Conservation (phyloP, 2,329 filamentous ascomycete genomes). For the Pseudogymnoascus sp. region DNA sequence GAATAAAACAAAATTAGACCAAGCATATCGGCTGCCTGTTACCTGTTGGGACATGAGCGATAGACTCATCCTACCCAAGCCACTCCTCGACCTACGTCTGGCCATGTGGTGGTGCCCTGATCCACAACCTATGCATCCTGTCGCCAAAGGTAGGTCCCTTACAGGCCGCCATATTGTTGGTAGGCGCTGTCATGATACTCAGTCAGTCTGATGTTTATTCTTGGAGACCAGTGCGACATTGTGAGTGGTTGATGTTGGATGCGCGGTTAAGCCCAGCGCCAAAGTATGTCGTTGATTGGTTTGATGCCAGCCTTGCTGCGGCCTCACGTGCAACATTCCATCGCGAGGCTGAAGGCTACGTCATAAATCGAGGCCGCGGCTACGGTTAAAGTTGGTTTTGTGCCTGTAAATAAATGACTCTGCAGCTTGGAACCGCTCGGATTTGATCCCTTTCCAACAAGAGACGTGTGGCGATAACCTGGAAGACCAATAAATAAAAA, state of each 20-base stretch:
- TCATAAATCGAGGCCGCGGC: neutral
- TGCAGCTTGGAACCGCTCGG: neutral
- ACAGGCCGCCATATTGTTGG: neutral
- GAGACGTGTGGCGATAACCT: neutral
- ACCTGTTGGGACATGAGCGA: neutral
- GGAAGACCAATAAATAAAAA: neutral
- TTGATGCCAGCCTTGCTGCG: neutral
- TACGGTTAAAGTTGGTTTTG: neutral
- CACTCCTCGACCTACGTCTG: neutral
- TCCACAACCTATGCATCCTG: neutral
- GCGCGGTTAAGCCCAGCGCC: neutral
- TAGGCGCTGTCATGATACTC: constrained; percentile 3
- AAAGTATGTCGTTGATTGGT: neutral
- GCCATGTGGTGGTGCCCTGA: neutral
- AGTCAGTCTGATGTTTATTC: constrained; percentile 3
- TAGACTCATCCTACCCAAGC: neutral
- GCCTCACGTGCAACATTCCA: neutral
- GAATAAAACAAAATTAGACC: constrained; percentile 2
- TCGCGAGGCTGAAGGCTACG: neutral
- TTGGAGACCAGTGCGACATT: neutral
- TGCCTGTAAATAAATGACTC: neutral
- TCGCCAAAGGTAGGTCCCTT: neutral
- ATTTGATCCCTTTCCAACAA: neutral
- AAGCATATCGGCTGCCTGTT: neutral
- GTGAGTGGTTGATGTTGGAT: neutral